phyloP scores from a whole-genome alignment of 2,329 filamentous ascomycete genomes.

The Didymella sp. region DNA sequence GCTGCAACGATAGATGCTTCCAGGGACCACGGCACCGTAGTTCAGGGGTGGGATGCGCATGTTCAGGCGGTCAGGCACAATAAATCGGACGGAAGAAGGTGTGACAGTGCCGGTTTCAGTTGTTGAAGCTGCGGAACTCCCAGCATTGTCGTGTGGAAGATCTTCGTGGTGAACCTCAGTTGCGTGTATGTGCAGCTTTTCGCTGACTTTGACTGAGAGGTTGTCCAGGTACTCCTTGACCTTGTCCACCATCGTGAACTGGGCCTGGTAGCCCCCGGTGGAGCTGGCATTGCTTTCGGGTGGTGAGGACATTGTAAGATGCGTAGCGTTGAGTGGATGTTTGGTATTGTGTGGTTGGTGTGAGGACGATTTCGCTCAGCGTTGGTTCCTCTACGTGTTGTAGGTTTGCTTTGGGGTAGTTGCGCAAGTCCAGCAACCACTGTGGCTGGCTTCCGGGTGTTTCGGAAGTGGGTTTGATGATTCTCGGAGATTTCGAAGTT shows the following conservation, averaged over 20 bases:
- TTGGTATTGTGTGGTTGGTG: conserved; percentile 2
- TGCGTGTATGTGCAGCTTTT: conserved; percentile 39
- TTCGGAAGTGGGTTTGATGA: background rate
- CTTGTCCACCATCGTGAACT: conserved; percentile 26
- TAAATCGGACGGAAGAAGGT: conserved; percentile 34
- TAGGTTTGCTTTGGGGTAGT: background rate
- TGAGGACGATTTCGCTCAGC: background rate
- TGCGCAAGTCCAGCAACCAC: background rate
- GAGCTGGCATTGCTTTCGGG: conserved; percentile 10
- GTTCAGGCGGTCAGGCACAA: conserved; percentile 43
- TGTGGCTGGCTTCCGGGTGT: background rate
- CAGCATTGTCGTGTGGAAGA: conserved; percentile 30
- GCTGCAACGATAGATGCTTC: conserved; percentile 79
- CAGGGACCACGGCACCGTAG: conserved; percentile 76
- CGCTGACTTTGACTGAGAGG: conserved; percentile 32
- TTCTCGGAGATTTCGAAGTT: background rate
- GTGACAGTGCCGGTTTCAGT: conserved; percentile 25
- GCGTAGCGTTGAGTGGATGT: background rate
- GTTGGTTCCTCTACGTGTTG: background rate
- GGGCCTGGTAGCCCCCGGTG: conserved; percentile 11
- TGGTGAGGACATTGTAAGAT: conserved; percentile 23
- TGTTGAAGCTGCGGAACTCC: conserved; percentile 9
- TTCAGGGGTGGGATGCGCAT: conserved; percentile 66
- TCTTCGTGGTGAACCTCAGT: conserved; percentile 43
- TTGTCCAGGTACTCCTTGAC: conserved; percentile 33